phyloP scores from a whole-genome alignment of 805 yeast species.

The Candida corydali region DNA sequence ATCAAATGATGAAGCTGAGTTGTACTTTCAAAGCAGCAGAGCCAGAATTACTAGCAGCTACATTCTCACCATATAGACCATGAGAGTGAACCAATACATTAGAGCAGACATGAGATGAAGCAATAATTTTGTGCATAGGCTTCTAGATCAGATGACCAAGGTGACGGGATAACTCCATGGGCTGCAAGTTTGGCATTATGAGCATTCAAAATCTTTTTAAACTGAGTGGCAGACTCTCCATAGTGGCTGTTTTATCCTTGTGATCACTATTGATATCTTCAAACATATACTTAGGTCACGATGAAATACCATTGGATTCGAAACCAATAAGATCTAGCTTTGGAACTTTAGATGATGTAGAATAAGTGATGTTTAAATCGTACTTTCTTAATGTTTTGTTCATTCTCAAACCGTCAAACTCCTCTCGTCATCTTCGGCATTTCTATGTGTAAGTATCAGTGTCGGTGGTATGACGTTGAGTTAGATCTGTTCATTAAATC shows the following conservation, averaged over 20 bases:
- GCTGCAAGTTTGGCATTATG: conserved; percentile 38
- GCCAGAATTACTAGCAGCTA: conserved; percentile 64
- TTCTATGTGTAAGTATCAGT: conserved; percentile 45
- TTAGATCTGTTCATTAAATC: too few relatives aligned
- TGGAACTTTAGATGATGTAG: conserved; percentile 94
- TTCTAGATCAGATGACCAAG: conserved; percentile 31
- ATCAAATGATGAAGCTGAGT: conserved; percentile 40
- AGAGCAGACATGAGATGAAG: conserved; percentile 59
- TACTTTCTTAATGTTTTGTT: conserved; percentile 56
- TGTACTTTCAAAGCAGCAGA: conserved; percentile 59
- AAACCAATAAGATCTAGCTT: conserved; percentile 90
- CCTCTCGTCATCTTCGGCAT: conserved; percentile 33
- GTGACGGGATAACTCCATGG: conserved; percentile 25
- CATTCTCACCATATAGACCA: conserved; percentile 71
- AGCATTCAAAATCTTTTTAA: conserved; percentile 42
- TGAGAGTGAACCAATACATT: conserved; percentile 63
- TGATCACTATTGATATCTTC: conserved; percentile 91
- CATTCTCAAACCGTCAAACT: conserved; percentile 30
- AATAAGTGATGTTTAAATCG: conserved; percentile 86
- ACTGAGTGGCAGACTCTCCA: conserved; percentile 85
- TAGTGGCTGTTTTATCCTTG: conserved; percentile 93
- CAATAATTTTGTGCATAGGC: conserved; percentile 33
- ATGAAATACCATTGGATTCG: conserved; percentile 76
- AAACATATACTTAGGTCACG: conserved; percentile 86
- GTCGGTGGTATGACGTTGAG: conserved; percentile 37